These are phyloP conservation scores for Leccinum arenicola DNA, from an alignment of 768 basidiomycete species.

Conservation along the genomic window DNA sequence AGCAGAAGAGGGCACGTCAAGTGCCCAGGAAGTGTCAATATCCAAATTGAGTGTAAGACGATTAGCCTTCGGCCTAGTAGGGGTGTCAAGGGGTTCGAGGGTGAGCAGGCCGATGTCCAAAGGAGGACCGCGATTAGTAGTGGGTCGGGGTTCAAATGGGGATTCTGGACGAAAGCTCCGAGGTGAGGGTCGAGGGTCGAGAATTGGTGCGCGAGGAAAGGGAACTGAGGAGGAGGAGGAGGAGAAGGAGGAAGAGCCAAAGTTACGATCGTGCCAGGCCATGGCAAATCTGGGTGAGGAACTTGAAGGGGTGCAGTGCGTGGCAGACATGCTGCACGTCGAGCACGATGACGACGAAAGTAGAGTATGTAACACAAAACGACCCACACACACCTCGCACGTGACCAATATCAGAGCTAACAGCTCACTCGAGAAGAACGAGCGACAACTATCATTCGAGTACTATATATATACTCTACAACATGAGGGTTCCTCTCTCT, in stretches of 20 bases:
- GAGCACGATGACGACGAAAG: background rate
- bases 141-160: constrained; percentile 22
- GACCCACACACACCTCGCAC: constrained; percentile 21
- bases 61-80: constrained; percentile 6
- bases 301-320: constrained; percentile 25
- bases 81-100: constrained; percentile 5
- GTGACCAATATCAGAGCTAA: constrained; percentile 24
- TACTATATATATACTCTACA: constrained; percentile 18
- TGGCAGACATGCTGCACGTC: constrained; percentile 32
- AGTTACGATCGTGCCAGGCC: background rate
- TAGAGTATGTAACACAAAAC: background rate
- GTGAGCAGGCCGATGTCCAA: constrained; percentile 14
- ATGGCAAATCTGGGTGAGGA: background rate
- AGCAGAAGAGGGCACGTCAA: constrained; percentile 17
- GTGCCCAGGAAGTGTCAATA: constrained; percentile 14
- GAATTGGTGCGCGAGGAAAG: constrained; percentile 13
- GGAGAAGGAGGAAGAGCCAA: background rate
- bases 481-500: constrained; percentile 21
- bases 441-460: background rate
- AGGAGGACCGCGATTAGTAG: background rate
- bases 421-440: background rate
- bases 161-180: constrained; percentile 5
- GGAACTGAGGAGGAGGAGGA: constrained; percentile 15
- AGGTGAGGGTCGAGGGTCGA: constrained; percentile 7
- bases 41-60: constrained; percentile 25